Evolutionary conservation across 1,139 yeast genomes (phyloP), one percentile per base, ranked within the genome.

Genomic region (Hyphopichia fennica): DNA sequence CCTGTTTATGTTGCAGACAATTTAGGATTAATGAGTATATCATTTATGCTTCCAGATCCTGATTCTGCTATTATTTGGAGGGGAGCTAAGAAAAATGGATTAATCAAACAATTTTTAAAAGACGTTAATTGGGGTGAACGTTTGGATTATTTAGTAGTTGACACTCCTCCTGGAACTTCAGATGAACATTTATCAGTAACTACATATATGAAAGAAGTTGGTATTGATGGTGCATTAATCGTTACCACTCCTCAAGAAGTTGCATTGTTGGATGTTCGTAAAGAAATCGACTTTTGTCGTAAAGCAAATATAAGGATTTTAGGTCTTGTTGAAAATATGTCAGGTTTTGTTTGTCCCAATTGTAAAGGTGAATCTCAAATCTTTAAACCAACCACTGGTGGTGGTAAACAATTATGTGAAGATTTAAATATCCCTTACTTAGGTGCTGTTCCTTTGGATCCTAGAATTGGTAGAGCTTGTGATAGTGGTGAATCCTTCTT

Each of bases 221-320:
- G 97, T 0, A 84, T 93, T 2, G 98, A 93, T 60, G 99, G 99
- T 0, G 99, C 99, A 0, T 72, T 95, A 27, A 79, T 95, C 7
- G 96, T 95, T 23, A 93, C 99, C 0, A 95, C 99, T 0, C 99
- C 99, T 0, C 99, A 95, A 62, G 99, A 95, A 62, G 98, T 93
- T 16, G 96, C 99, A 0, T 69, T 95, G 33, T 67, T 93, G 35
- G 99, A 95, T 60, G 99, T 95, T 2, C 72, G 99, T 45, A 95
- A 93, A 63, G 99, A 95, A 60, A 87, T 95, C 29, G 96, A 91
- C 60, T 95, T 95, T 55, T 95, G 99, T 63, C 76, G 81, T 40
- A 95, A 93, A 62, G 98, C 97, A 2, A 84, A 84, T 4, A 90
- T 95, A 46, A 83, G 78, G 43, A 79, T 95, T 3, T 63, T 93